phyloP scores from a whole-genome alignment of 805 yeast genomes.

The Starmerella etchellsii region DNA sequence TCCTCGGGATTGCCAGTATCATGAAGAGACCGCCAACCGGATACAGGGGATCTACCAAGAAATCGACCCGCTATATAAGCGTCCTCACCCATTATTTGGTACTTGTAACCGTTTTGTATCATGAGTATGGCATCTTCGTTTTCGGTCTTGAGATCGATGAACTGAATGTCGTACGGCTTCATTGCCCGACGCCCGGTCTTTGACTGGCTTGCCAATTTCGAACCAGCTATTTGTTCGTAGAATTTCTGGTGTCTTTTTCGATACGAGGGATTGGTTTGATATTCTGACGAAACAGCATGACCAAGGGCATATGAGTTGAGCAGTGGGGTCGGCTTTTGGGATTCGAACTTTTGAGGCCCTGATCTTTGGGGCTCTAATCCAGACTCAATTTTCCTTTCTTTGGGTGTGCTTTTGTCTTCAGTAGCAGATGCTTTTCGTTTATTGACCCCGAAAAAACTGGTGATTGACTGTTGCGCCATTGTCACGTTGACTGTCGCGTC shows the following conservation, averaged over 20 bases:
- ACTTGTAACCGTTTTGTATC: constrained; percentile 85
- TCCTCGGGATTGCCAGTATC: constrained; percentile 38
- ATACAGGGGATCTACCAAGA: constrained; percentile 43
- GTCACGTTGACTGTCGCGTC: not conserved
- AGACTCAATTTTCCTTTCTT: too few relatives aligned
- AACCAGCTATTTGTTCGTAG: not conserved
- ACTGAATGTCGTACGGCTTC: constrained; percentile 76
- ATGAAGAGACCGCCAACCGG: constrained; percentile 49
- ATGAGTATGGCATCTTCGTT: constrained; percentile 61
- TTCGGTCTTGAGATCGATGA: constrained; percentile 45
- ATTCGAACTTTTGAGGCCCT: not conserved
- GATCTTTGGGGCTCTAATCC: too few relatives aligned
- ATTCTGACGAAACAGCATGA: not conserved
- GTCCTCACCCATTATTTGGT: constrained; percentile 74
- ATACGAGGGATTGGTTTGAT: not conserved
- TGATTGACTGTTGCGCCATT: constrained; percentile 14
- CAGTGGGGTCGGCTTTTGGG: not conserved
- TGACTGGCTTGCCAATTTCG: not conserved
- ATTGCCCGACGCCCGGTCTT: constrained; percentile 26
- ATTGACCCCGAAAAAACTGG: constrained; percentile 9
- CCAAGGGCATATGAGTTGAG: not conserved
- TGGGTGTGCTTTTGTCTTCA: not conserved
- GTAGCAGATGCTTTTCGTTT: not conserved
- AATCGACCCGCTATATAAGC: constrained; percentile 57
- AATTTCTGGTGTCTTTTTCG: not conserved